These are phyloP conservation scores for Dactylonectria estremocensis DNA, from an alignment of 2,329 filamentous ascomycete species.

Conservation along the genomic window DNA sequence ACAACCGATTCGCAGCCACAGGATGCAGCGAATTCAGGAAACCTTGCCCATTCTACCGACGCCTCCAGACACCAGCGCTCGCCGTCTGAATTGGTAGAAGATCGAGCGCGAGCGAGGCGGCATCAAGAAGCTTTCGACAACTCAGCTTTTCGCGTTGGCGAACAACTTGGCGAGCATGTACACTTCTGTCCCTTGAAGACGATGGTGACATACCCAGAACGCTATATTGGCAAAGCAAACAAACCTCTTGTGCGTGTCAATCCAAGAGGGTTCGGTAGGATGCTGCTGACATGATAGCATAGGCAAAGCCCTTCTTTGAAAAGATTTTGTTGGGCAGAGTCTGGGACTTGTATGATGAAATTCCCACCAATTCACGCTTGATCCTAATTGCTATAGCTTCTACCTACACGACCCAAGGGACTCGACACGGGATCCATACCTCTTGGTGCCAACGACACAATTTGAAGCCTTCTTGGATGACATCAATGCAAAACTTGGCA, in stretches of 20 bases:
- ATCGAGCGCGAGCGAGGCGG: conserved; percentile 22
- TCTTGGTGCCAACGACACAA: conserved; percentile 79
- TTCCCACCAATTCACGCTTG: not conserved
- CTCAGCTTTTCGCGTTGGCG: conserved; percentile 43
- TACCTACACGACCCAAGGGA: conserved; percentile 73
- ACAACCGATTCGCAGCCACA: not conserved
- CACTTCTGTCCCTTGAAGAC: conserved; percentile 67
- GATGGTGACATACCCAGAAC: conserved; percentile 71
- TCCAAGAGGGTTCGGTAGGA: not conserved
- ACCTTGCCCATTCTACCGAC: not conserved
- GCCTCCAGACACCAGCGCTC: conserved; percentile 2
- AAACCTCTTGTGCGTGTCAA: conserved; percentile 59
- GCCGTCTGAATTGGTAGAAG: conserved; percentile 20
- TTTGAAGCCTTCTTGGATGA: conserved; percentile 74
- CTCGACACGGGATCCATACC: conserved; percentile 65
- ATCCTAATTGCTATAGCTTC: conserved; percentile 65
- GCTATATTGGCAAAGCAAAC: conserved; percentile 70
- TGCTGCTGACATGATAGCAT: conserved; percentile 29
- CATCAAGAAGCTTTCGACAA: conserved; percentile 42
- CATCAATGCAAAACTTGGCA: conserved; percentile 73
- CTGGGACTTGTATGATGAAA: conserved; percentile 81
- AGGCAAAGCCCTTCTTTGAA: conserved; percentile 69
- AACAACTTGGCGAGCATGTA: conserved; percentile 45
- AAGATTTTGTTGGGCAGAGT: conserved; percentile 70
- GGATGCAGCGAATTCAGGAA: not conserved